These are phyloP conservation scores for Hemileia vastatrix DNA, from an alignment of 1,284 basidiomycete genomes.

Conservation along the genomic window DNA sequence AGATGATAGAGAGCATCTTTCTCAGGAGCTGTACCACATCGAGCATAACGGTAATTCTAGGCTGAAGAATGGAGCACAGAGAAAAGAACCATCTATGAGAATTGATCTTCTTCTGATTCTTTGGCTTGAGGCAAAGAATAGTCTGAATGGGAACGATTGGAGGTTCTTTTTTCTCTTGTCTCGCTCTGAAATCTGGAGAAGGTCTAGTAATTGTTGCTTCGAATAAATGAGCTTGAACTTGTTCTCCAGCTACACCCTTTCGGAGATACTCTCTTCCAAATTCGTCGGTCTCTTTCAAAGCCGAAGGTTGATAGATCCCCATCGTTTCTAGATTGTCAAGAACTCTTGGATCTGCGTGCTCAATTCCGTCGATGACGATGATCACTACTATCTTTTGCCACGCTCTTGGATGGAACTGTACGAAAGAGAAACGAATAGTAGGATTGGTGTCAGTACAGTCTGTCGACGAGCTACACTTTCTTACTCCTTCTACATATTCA, in stretches of 20 bases:
- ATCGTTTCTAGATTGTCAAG: conserved; percentile 17
- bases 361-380: conserved; percentile 8
- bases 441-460: neutral
- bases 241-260: conserved; percentile 1
- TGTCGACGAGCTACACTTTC: neutral
- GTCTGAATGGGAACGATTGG: conserved; percentile 10
- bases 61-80: conserved; percentile 17
- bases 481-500: neutral
- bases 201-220: conserved; percentile 11
- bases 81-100: conserved; percentile 18
- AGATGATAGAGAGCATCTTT: conserved; percentile 17
- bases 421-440: neutral
- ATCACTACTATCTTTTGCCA: conserved; percentile 16
- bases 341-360: conserved; percentile 7
- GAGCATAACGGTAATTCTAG: neutral
- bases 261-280: neutral
- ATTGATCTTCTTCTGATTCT: conserved; percentile 20
- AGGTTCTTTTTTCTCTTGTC: conserved; percentile 4
- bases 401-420: conserved; percentile 6
- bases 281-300: neutral
- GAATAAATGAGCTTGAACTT: conserved; percentile 13
- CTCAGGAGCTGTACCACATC: conserved; percentile 9
- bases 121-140: conserved; percentile 11
- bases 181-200: conserved; percentile 11
- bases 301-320: conserved; percentile 16